Percentiles rank a stretch among this genome's conserved stretches.
phyloP scores from a whole-genome alignment of 176 grass and related monocot species.

The Ensete ventricosum region DNA sequence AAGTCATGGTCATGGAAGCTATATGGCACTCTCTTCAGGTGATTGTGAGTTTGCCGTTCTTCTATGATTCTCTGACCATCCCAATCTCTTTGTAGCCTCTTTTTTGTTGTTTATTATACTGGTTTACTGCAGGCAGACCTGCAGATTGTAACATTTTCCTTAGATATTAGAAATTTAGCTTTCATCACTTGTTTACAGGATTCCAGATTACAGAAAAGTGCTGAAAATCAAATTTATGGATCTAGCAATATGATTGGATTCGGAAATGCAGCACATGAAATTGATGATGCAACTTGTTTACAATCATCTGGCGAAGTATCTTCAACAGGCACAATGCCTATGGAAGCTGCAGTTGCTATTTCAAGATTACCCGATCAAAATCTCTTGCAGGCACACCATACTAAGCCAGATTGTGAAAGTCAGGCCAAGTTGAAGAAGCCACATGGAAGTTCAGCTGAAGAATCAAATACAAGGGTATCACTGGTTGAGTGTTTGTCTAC shows the following conservation, averaged over 20 bases:
- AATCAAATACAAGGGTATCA: not conserved
- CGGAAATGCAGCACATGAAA: not conserved
- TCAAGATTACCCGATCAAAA: not conserved
- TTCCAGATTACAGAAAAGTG: not conserved
- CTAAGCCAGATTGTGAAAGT: not conserved
- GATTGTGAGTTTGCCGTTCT: not conserved
- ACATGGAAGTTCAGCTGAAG: not conserved
- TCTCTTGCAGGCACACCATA: not conserved
- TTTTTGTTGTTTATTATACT: not conserved
- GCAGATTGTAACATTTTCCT: not conserved
- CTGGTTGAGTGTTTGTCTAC: not conserved
- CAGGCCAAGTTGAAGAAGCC: not conserved
- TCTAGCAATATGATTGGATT: not conserved
- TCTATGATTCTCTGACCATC: not conserved
- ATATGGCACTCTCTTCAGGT: conserved; percentile 25
- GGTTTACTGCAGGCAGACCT: too few species aligned
- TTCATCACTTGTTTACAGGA: conserved; percentile 5
- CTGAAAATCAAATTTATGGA: not conserved
- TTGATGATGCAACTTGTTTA: not conserved
- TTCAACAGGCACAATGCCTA: not conserved
- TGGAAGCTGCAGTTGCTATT: not conserved
- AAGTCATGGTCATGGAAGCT: conserved; percentile 26
- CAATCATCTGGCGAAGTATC: not conserved
- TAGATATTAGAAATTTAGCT: not conserved
- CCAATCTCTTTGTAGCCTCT: not conserved